phyloP scores from a whole-genome alignment of 768 basidiomycete species.

The Termitomyces sp. region DNA sequence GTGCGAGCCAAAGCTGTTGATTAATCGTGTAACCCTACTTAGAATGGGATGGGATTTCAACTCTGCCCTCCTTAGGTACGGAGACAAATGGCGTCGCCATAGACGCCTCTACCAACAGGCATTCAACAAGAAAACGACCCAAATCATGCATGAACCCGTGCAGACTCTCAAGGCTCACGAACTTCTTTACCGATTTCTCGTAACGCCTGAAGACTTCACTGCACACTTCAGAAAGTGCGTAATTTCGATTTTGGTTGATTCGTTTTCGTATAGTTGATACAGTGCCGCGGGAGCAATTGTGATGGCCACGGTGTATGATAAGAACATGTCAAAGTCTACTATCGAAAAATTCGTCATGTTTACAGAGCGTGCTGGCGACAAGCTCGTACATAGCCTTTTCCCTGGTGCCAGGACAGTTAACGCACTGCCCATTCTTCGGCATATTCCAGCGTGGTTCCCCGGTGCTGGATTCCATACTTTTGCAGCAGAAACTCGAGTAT shows the following conservation, averaged over 20 bases:
- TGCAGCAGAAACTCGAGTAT: too few relatives aligned
- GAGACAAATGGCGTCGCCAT: too few relatives aligned
- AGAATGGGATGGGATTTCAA: slow-evolving; percentile 35
- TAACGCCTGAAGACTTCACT: slow-evolving; percentile 16
- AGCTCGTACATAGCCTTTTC: too few relatives aligned
- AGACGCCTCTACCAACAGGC: slow-evolving; percentile 23
- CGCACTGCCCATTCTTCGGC: too few relatives aligned
- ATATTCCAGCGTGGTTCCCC: too few relatives aligned
- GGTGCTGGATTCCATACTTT: too few relatives aligned
- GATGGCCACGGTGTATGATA: too few relatives aligned
- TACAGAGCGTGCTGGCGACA: too few relatives aligned
- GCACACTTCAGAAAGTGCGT: slow-evolving; percentile 1
- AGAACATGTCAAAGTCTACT: too few relatives aligned
- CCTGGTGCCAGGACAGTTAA: too few relatives aligned
- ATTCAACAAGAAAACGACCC: slow-evolving; percentile 20
- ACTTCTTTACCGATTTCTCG: slow-evolving; percentile 17
- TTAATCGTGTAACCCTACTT: not conserved
- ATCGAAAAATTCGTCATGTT: too few relatives aligned
- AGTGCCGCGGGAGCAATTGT: slow-evolving; percentile 6
- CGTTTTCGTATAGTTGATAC: not conserved
- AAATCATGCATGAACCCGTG: slow-evolving; percentile 21
- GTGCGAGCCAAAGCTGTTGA: not conserved
- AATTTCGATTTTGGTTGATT: not conserved
- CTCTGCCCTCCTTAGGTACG: slow-evolving; percentile 27
- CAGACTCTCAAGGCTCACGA: slow-evolving; percentile 25